These are phyloP conservation scores for Clonostachys rosea DNA, from an alignment of 2,329 filamentous ascomycete species.

Conservation along the genomic window DNA sequence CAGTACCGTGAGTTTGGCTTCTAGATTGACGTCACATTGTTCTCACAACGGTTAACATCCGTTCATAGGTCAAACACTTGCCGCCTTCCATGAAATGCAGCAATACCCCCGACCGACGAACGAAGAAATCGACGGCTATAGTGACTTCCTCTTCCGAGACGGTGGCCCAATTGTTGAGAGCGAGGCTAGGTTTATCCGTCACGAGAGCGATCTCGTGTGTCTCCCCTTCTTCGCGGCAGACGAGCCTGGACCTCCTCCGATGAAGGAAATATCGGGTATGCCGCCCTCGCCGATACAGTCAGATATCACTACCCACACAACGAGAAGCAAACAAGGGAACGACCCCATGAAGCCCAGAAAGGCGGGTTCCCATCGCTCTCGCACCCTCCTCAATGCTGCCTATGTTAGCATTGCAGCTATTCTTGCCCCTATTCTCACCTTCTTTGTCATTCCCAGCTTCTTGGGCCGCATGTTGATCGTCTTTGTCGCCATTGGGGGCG, in stretches of 20 bases:
- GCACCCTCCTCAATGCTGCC: slow-evolving; percentile 1
- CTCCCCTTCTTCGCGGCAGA: background rate
- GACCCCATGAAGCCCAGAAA: background rate
- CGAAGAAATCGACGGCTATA: slow-evolving; percentile 39
- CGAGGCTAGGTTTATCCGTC: slow-evolving; percentile 57
- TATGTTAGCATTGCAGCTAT: slow-evolving; percentile 24
- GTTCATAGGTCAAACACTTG: slow-evolving; percentile 49
- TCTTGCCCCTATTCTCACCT: slow-evolving; percentile 53
- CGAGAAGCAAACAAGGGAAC: background rate
- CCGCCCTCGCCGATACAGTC: background rate
- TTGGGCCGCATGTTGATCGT: slow-evolving; percentile 53
- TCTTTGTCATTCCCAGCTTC: slow-evolving; percentile 51
- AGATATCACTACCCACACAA: background rate
- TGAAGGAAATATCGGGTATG: slow-evolving; percentile 4
- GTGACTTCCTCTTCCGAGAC: slow-evolving; percentile 42
- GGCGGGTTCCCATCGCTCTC: no score
- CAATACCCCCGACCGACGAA: slow-evolving; percentile 39
- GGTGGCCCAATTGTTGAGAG: slow-evolving; percentile 48
- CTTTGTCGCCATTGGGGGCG: slow-evolving; percentile 42
- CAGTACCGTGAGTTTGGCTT: slow-evolving; percentile 55
- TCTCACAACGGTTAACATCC: no score
- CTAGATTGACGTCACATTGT: background rate
- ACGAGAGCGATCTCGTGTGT: slow-evolving; percentile 48
- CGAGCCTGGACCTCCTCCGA: slow-evolving; percentile 7
- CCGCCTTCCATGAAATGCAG: slow-evolving; percentile 51